A percentile compares a stretch with the other conserved stretches of the same genome.
Conservation (phyloP, 306 rosid genomes). For the Castanospermum australe region DNA sequence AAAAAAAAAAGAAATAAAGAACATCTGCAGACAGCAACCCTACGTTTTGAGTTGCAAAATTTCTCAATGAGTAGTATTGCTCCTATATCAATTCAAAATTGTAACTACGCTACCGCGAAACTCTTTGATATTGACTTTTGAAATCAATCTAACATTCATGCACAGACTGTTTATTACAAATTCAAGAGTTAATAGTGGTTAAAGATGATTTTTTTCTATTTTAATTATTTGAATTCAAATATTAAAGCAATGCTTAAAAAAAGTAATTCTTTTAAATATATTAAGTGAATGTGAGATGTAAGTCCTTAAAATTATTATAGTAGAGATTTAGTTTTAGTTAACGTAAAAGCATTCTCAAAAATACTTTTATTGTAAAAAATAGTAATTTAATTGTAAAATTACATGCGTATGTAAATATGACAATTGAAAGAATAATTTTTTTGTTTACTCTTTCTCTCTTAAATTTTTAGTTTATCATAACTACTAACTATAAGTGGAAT, state of each 20-base stretch:
- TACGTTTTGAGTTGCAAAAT: slow-evolving; percentile 4
- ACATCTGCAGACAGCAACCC: too few species aligned
- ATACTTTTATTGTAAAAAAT: too few species aligned
- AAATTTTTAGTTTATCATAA: background rate
- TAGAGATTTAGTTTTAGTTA: too few species aligned
- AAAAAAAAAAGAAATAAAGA: too few species aligned
- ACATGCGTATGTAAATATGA: background rate
- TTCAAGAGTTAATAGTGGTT: too few species aligned
- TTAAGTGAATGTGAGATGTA: too few species aligned
- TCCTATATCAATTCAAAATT: slow-evolving; percentile 4
- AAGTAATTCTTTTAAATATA: too few species aligned
- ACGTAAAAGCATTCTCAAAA: too few species aligned
- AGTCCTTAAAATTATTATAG: too few species aligned
- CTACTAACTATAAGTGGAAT: background rate
- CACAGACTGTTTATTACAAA: background rate
- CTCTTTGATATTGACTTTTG: background rate
- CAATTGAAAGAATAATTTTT: background rate
- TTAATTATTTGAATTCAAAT: too few species aligned
- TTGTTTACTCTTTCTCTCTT: background rate
- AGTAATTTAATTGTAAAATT: background rate
- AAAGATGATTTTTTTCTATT: too few species aligned
- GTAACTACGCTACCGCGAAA: background rate
- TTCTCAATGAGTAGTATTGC: slow-evolving; percentile 4
- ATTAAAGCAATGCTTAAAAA: too few species aligned
- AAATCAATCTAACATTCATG: background rate